Conservation (phyloP, 164 flowering plant species). For the Magnolia sinica region DNA sequence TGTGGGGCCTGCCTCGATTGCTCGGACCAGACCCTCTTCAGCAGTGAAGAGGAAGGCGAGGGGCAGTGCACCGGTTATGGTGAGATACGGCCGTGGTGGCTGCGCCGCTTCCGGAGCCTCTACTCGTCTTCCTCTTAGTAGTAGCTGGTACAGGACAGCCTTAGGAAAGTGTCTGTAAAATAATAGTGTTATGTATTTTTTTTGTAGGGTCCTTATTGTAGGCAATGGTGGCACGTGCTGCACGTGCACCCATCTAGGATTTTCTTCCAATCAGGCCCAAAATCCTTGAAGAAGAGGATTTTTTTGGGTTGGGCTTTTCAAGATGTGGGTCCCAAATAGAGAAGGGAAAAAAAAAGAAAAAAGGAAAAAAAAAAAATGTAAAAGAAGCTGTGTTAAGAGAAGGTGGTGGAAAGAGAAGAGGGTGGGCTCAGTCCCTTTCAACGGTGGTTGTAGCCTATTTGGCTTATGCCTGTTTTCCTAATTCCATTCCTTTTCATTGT, state of each 20-base stretch:
- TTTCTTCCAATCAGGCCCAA: constrained; percentile 28
- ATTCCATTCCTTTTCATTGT: background rate
- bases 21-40: constrained; percentile 93
- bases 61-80: constrained; percentile 89
- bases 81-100: constrained; percentile 57
- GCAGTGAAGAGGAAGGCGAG: constrained; percentile 70
- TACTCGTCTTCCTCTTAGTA: constrained; percentile 21
- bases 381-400: constrained; percentile 7
- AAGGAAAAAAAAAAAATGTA: background rate
- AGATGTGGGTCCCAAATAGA: constrained; percentile 41
- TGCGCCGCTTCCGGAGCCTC: constrained; percentile 37
- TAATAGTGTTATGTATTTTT: constrained; percentile 38
- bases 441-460: background rate
- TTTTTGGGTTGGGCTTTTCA: constrained; percentile 39
- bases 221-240: constrained; percentile 26
- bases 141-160: constrained; percentile 1
- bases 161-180: constrained; percentile 42
- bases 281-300: constrained; percentile 27
- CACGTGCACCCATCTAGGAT: constrained; percentile 23
- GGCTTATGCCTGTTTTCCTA: background rate
- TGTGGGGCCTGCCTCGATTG: constrained; percentile 97
- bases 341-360: constrained; percentile 10
- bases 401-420: background rate
- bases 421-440: background rate
- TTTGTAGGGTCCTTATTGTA: constrained; percentile 29